Evolutionary conservation across 2,329 filamentous ascomycete species (phyloP).

Genomic region (Penicillium sclerotigenum): DNA sequence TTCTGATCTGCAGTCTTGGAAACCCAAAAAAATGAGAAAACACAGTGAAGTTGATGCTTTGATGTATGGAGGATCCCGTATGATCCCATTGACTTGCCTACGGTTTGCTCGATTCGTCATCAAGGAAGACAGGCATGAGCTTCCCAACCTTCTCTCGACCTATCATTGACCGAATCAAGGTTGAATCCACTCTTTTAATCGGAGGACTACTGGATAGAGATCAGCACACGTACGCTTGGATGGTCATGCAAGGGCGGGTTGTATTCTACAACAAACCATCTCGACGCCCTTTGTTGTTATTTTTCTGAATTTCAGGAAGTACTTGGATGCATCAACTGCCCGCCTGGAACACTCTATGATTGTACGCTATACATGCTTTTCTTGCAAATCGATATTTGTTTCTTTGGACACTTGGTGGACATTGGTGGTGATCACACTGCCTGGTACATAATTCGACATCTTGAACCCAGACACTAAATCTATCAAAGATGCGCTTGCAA

Average conservation of each 20-base stretch:
- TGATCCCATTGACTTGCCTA: background rate
- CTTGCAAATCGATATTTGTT: conserved; percentile 3
- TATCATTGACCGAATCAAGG: conserved; percentile 8
- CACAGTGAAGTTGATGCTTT: background rate
- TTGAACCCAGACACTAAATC: background rate
- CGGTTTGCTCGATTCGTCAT: conserved; percentile 8
- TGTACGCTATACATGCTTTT: conserved; percentile 13
- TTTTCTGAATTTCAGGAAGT: background rate
- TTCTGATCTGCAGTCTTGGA: conserved; percentile 2
- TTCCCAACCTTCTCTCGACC: background rate
- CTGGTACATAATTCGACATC: conserved; percentile 15
- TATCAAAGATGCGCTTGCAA: conserved; percentile 17
- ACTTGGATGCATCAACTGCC: conserved; percentile 4
- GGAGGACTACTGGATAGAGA: conserved; percentile 2
- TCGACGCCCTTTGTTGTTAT: conserved; percentile 1
- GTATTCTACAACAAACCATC: conserved; percentile 6
- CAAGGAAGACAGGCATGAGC: conserved; percentile 11
- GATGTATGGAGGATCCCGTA: conserved; percentile 4
- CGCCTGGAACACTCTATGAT: conserved; percentile 4
- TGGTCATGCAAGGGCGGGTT: conserved; percentile 19
- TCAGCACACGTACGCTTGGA: conserved; percentile 12
- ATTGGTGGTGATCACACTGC: conserved; percentile 7
- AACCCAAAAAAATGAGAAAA: background rate
- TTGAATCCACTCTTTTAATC: conserved; percentile 6
- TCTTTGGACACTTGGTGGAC: conserved; percentile 5